Evolutionary conservation across 169 alveolate species (phyloP).

Genomic region (Eimeria zaria): DNA sequence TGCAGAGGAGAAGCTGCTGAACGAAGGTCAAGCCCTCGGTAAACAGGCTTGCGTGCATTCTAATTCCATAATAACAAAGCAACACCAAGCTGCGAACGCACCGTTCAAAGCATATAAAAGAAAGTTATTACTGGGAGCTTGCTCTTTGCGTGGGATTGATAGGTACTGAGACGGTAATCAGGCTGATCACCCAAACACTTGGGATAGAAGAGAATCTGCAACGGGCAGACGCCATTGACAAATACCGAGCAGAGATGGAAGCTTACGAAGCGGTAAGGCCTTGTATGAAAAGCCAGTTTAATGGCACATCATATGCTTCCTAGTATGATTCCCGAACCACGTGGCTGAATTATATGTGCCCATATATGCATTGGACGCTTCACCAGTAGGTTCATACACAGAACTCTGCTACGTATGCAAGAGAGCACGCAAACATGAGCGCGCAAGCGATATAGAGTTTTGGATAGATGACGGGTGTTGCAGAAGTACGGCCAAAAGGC

Average conservation of each 20-base stretch:
- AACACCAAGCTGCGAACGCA: not conserved
- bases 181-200: constrained; percentile 19
- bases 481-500: constrained; percentile 39
- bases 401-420: too few relatives aligned
- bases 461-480: not conserved
- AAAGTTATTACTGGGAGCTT: not conserved
- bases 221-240: constrained; percentile 67
- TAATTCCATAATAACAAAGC: not conserved
- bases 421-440: not conserved
- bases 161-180: constrained; percentile 43
- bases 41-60: not conserved
- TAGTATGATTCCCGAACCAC: not conserved
- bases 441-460: not conserved
- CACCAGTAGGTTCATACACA: not conserved
- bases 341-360: not conserved
- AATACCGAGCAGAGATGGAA: constrained; percentile 38
- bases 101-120: not conserved
- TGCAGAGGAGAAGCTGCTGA: constrained; percentile 25
- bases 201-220: constrained; percentile 60
- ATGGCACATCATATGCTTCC: not conserved
- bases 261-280: constrained; percentile 30
- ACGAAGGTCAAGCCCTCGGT: constrained; percentile 71
- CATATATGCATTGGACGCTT: not conserved
- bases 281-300: not conserved
- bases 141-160: not conserved